phyloP scores from a whole-genome alignment of 2,329 filamentous ascomycete genomes.

The Tolypocladium endophyticum region DNA sequence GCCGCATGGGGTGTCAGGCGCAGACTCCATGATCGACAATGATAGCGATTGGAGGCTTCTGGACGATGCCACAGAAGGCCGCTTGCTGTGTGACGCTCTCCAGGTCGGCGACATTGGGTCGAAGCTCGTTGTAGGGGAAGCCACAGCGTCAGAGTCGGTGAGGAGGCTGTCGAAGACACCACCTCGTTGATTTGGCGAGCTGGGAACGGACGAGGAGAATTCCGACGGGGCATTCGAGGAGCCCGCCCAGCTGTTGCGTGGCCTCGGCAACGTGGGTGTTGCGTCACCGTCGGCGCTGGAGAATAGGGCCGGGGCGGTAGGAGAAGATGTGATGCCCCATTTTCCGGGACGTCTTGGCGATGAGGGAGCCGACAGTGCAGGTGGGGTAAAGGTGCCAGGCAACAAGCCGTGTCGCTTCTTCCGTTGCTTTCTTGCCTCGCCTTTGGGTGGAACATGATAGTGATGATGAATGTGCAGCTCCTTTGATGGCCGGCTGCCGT shows the following conservation, averaged over 20 bases:
- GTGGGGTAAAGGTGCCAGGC: slow-evolving; percentile 50
- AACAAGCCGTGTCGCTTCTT: slow-evolving; percentile 61
- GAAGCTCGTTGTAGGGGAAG: slow-evolving; percentile 70
- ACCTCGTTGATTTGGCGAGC: slow-evolving; percentile 65
- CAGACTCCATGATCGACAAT: slow-evolving; percentile 20
- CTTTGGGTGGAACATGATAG: slow-evolving; percentile 63
- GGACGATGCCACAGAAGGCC: slow-evolving; percentile 44
- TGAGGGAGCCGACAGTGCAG: slow-evolving; percentile 23
- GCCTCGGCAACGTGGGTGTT: slow-evolving; percentile 34
- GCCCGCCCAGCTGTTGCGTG: slow-evolving; percentile 42
- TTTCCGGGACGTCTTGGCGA: slow-evolving; percentile 26
- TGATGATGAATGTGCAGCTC: slow-evolving; percentile 92
- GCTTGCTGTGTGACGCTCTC: slow-evolving; percentile 40
- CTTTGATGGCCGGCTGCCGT: slow-evolving; percentile 37
- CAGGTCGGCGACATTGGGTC: slow-evolving; percentile 56
- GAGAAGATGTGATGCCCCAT: slow-evolving; percentile 24
- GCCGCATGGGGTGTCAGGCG: slow-evolving; percentile 11
- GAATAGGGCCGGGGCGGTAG: slow-evolving; percentile 27
- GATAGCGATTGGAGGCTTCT: slow-evolving; percentile 34
- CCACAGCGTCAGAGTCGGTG: slow-evolving; percentile 54
- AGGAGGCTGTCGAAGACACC: slow-evolving; percentile 69
- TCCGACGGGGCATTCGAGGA: slow-evolving; percentile 46
- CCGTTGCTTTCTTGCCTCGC: slow-evolving; percentile 52
- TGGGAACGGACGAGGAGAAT: slow-evolving; percentile 65
- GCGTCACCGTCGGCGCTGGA: slow-evolving; percentile 36